Evolutionary conservation across 257 asterid genomes (phyloP).

Genomic region (Henckelia pumila): DNA sequence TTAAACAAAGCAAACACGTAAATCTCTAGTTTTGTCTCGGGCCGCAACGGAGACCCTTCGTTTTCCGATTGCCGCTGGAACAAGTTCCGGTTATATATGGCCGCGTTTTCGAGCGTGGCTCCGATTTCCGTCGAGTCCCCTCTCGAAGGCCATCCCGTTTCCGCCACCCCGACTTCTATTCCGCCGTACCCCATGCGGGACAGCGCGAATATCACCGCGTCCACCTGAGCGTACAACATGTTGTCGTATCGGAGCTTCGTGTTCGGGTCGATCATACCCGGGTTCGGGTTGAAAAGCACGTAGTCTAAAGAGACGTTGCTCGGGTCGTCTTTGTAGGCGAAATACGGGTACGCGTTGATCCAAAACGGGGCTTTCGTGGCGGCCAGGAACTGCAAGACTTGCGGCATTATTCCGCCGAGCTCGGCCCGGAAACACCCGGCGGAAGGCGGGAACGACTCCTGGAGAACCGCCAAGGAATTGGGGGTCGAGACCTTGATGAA

Average conservation of each 20-base stretch:
- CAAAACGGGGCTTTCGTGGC: conserved; percentile 71
- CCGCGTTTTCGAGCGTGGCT: conserved; percentile 60
- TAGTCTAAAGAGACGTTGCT: conserved; percentile 57
- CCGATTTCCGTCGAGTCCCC: conserved; percentile 68
- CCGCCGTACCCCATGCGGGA: conserved; percentile 59
- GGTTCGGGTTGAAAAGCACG: conserved; percentile 57
- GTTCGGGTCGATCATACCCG: conserved; percentile 65
- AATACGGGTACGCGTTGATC: conserved; percentile 92
- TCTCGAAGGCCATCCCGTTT: conserved; percentile 90
- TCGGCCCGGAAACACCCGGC: conserved; percentile 61
- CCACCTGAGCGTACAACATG: conserved; percentile 89
- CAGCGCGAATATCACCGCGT: conserved; percentile 66
- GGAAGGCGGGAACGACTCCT: conserved; percentile 80
- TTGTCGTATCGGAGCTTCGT: conserved; percentile 69
- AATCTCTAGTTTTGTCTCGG: conserved; percentile 50
- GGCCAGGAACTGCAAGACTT: conserved; percentile 52
- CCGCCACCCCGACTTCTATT: conserved; percentile 65
- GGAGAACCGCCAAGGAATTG: conserved; percentile 58
- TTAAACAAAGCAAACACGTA: conserved; percentile 81
- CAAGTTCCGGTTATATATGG: conserved; percentile 58
- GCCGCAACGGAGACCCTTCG: conserved; percentile 80
- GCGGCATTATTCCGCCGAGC: conserved; percentile 53
- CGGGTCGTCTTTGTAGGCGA: conserved; percentile 76
- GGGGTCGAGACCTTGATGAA: conserved; percentile 73
- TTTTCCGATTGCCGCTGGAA: conserved; percentile 50